These are phyloP conservation scores for Linnemannia zychae DNA, from an alignment of 192 early-diverging fungal genomes.

Conservation along the genomic window DNA sequence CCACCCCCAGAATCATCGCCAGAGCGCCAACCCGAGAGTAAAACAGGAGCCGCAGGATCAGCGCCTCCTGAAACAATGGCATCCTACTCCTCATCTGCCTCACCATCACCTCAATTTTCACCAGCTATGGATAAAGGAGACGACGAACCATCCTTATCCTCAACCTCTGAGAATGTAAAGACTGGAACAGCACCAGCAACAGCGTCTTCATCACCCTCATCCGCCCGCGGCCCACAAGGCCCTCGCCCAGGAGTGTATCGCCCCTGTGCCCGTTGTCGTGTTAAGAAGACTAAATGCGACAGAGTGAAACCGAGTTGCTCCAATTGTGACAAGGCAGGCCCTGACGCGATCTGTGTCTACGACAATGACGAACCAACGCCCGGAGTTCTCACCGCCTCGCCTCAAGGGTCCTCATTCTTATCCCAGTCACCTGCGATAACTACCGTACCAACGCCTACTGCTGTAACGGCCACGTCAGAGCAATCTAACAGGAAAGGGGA, in stretches of 20 bases:
- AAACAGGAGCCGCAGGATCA: not conserved
- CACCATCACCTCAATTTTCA: not conserved
- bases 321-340: slow-evolving; percentile 36
- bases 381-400: not conserved
- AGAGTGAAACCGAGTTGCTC: slow-evolving; percentile 42
- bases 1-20: not conserved
- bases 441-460: not conserved
- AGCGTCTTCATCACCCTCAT: slow-evolving; percentile 15
- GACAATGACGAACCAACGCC: slow-evolving; percentile 46
- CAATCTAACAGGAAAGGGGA: not conserved
- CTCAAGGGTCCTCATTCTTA: not conserved
- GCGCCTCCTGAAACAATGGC: not conserved
- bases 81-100: not conserved
- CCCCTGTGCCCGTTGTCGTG: slow-evolving; percentile 49
- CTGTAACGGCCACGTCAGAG: not conserved
- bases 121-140: not conserved
- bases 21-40: not conserved
- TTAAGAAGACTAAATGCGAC: slow-evolving; percentile 56
- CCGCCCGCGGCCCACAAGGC: slow-evolving; percentile 29
- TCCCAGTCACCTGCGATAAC: not conserved
- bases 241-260: slow-evolving; percentile 49
- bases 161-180: not conserved
- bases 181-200: not conserved
- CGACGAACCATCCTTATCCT: not conserved
- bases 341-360: slow-evolving; percentile 35